These are phyloP conservation scores for Boletus pseudopeckii DNA, from an alignment of 768 basidiomycete species.

Conservation along the genomic window DNA sequence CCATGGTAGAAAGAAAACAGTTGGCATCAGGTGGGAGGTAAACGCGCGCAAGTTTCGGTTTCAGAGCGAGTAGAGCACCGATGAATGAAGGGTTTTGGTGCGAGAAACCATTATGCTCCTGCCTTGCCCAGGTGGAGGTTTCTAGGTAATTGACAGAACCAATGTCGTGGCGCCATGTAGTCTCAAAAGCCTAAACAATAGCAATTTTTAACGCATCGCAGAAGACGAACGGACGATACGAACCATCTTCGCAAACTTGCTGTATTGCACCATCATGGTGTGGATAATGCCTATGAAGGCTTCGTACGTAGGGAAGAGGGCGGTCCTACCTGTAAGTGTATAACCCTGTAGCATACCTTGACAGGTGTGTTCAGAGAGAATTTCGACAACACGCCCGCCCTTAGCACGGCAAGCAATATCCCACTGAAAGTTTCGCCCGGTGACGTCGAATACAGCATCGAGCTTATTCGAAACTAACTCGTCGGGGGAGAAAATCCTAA, in stretches of 20 bases:
- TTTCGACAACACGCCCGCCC: slow-evolving; percentile 84
- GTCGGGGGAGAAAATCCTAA: slow-evolving; percentile 91
- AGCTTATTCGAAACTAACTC: slow-evolving; percentile 87
- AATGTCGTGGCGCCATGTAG: slow-evolving; percentile 65
- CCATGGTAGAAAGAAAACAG: slow-evolving; percentile 76
- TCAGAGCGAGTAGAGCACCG: slow-evolving; percentile 78
- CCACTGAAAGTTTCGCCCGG: slow-evolving; percentile 82
- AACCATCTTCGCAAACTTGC: slow-evolving; percentile 86
- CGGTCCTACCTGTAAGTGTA: slow-evolving; percentile 83
- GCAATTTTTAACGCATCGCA: not conserved
- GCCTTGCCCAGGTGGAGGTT: slow-evolving; percentile 82
- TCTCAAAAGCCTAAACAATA: slow-evolving; percentile 45
- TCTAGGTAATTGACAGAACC: slow-evolving; percentile 84
- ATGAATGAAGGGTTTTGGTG: slow-evolving; percentile 88
- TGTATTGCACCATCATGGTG: slow-evolving; percentile 88
- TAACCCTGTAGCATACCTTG: slow-evolving; percentile 93
- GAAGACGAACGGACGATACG: slow-evolving; percentile 8
- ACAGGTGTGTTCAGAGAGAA: slow-evolving; percentile 84
- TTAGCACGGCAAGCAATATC: slow-evolving; percentile 61
- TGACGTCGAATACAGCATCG: slow-evolving; percentile 69
- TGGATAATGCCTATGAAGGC: slow-evolving; percentile 87
- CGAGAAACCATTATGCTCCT: slow-evolving; percentile 88
- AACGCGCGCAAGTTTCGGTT: slow-evolving; percentile 65
- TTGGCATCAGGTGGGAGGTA: slow-evolving; percentile 92
- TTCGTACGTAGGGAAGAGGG: slow-evolving; percentile 87